Percentiles rank a stretch among this genome's conserved stretches.
These are phyloP conservation scores for Hawksworthiomyces lignivorus DNA, from an alignment of 2,329 filamentous ascomycete genomes.

Conservation along the genomic window DNA sequence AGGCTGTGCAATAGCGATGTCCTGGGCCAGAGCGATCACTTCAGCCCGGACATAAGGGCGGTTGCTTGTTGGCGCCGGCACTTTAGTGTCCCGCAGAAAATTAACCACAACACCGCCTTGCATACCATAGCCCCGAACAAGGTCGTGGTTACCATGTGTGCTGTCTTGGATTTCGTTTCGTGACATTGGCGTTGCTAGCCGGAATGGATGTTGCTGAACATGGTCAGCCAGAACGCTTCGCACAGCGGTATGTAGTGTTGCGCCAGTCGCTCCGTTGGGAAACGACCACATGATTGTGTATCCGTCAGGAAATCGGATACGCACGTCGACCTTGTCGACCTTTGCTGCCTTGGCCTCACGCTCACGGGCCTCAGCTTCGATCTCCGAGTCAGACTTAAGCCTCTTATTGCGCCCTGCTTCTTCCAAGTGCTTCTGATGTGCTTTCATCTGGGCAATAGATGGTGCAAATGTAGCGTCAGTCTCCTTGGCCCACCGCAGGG, in stretches of 20 bases:
- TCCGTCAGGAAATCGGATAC: constrained; percentile 83
- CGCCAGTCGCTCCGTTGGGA: constrained; percentile 58
- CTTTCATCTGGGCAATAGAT: constrained; percentile 66
- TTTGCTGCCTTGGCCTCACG: constrained; percentile 58
- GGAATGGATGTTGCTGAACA: constrained; percentile 57
- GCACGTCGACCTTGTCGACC: constrained; percentile 63
- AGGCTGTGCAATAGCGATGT: constrained; percentile 57
- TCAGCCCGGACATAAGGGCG: constrained; percentile 50
- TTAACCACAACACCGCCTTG: constrained; percentile 65
- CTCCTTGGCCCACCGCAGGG: constrained; percentile 12
- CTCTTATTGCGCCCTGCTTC: constrained; percentile 62
- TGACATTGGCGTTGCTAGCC: constrained; percentile 55
- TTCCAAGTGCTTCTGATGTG: constrained; percentile 62
- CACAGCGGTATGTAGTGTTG: constrained; percentile 67
- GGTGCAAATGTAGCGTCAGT: constrained; percentile 71
- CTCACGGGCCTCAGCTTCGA: constrained; percentile 60
- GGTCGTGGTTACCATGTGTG: constrained; percentile 36
- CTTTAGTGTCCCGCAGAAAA: constrained; percentile 63
- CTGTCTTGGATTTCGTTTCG: constrained; percentile 43
- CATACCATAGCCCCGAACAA: constrained; percentile 70
- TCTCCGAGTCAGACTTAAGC: constrained; percentile 74
- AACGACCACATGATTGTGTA: constrained; percentile 69
- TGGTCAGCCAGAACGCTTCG: constrained; percentile 60
- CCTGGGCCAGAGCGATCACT: constrained; percentile 54
- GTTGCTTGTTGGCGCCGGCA: constrained; percentile 43